Conservation (phyloP, 2,329 filamentous ascomycete species). For the Microcyclosporella mali region DNA sequence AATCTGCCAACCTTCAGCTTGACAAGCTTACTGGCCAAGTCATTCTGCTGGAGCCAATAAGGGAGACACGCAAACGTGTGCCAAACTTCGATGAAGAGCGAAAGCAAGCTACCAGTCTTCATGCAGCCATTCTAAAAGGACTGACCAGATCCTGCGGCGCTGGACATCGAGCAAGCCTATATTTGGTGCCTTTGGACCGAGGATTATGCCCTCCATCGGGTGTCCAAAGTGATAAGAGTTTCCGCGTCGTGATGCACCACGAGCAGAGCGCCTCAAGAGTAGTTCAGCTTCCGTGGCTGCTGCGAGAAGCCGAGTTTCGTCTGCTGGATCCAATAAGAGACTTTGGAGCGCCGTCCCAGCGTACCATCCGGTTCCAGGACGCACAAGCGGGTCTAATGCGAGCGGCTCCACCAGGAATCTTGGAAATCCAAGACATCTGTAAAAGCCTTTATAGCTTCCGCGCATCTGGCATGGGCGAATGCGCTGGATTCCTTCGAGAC, state of each 20-base stretch:
- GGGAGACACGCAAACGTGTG: conserved; percentile 5
- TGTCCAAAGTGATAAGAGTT: background rate
- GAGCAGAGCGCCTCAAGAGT: background rate
- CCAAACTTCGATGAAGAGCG: conserved; percentile 24
- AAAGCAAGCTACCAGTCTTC: conserved; percentile 19
- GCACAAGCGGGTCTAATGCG: too few relatives aligned
- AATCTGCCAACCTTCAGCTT: conserved; percentile 20
- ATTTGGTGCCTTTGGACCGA: conserved; percentile 1
- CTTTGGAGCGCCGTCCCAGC: too few relatives aligned
- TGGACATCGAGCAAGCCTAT: conserved; percentile 18
- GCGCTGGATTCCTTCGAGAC: too few relatives aligned
- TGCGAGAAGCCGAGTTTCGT: conserved; percentile 7
- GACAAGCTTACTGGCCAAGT: conserved; percentile 25
- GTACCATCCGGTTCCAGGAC: too few relatives aligned
- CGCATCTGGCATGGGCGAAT: too few relatives aligned
- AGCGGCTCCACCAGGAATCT: too few relatives aligned
- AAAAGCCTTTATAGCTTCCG: too few relatives aligned
- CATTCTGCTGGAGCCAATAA: conserved; percentile 15
- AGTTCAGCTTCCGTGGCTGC: background rate
- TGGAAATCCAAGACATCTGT: too few relatives aligned
- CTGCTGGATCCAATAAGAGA: too few relatives aligned
- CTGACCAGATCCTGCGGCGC: conserved; percentile 25
- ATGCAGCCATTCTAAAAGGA: conserved; percentile 17
- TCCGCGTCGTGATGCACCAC: conserved; percentile 8
- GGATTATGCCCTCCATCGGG: background rate